Evolutionary conservation across 2,329 filamentous ascomycete species (phyloP).

Genomic region (Venturiaceae sp.): DNA sequence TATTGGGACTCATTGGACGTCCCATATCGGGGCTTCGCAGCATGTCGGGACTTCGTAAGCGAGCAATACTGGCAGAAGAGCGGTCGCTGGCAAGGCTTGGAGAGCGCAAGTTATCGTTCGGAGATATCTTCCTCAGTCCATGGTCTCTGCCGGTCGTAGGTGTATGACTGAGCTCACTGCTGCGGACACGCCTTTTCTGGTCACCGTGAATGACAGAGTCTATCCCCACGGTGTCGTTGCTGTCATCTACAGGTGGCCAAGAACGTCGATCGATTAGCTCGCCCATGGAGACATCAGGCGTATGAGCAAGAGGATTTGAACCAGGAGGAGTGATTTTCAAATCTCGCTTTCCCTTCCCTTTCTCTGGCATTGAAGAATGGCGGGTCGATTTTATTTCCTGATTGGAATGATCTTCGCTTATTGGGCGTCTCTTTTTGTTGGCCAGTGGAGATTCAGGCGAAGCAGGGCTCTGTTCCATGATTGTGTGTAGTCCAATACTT

Average conservation of each 20-base stretch:
- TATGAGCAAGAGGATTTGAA: slow-evolving; percentile 13
- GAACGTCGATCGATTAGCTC: slow-evolving; percentile 26
- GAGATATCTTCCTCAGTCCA: slow-evolving; percentile 2
- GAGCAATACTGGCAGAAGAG: slow-evolving; percentile 29
- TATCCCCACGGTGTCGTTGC: slow-evolving; percentile 32
- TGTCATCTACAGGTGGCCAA: slow-evolving; percentile 34
- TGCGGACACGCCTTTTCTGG: slow-evolving; percentile 22
- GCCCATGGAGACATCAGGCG: slow-evolving; percentile 17
- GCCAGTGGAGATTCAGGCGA: slow-evolving; percentile 21
- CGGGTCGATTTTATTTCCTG: slow-evolving; percentile 13
- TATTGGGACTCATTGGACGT: slow-evolving; percentile 35
- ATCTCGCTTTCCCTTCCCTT: slow-evolving; percentile 2
- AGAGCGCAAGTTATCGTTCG: slow-evolving; percentile 22
- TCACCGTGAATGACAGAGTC: slow-evolving; percentile 29
- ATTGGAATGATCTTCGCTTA: neutral
- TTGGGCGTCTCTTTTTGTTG: slow-evolving; percentile 29
- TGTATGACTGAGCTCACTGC: slow-evolving; percentile 19
- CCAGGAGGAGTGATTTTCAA: neutral
- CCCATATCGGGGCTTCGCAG: slow-evolving; percentile 33
- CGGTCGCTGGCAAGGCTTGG: slow-evolving; percentile 33
- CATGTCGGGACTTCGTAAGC: slow-evolving; percentile 31
- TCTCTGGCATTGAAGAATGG: slow-evolving; percentile 18
- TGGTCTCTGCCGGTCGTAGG: slow-evolving; percentile 21
- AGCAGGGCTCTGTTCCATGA: slow-evolving; percentile 40
- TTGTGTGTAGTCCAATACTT: slow-evolving; percentile 35